Conservation (phyloP, 495 filamentous ascomycete species). For the Entonaema liquescens region DNA sequence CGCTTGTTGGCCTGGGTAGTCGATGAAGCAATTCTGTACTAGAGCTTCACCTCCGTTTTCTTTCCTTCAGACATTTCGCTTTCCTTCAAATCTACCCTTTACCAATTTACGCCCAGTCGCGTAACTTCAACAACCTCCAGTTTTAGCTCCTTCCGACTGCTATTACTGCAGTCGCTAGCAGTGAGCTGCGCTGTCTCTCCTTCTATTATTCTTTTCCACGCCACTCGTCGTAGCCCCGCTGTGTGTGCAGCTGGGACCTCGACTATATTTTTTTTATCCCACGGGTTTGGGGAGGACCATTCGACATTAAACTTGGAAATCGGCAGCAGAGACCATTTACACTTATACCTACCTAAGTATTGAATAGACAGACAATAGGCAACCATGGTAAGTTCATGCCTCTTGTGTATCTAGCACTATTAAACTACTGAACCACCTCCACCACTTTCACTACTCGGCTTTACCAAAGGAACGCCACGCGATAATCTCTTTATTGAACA, state of each 20-base stretch:
- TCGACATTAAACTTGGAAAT: conserved; percentile 21
- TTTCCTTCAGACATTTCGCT: conserved; percentile 18
- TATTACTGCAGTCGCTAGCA: conserved; percentile 10
- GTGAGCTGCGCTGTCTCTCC: conserved; percentile 14
- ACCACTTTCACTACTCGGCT: neutral
- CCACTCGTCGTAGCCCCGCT: conserved; percentile 32
- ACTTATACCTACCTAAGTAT: neutral
- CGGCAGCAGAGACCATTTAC: conserved; percentile 12
- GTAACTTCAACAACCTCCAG: neutral
- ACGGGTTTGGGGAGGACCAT: conserved; percentile 29
- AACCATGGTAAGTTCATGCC: conserved; percentile 32
- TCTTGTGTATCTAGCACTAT: neutral
- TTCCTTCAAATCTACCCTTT: conserved; percentile 3
- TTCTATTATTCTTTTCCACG: conserved; percentile 10
- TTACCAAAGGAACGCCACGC: conserved; percentile 31
- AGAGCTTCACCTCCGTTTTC: conserved; percentile 31
- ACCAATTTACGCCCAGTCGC: conserved; percentile 26
- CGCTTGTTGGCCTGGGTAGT: conserved; percentile 23
- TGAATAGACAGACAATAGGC: neutral
- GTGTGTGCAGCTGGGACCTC: conserved; percentile 20
- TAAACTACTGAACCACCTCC: neutral
- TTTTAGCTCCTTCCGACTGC: conserved; percentile 17
- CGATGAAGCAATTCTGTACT: conserved; percentile 39
- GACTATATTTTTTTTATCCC: conserved; percentile 19
- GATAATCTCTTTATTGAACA: conserved; percentile 33